phyloP scores from a whole-genome alignment of 2,329 filamentous ascomycete genomes.

The Aureobasidium sp. region DNA sequence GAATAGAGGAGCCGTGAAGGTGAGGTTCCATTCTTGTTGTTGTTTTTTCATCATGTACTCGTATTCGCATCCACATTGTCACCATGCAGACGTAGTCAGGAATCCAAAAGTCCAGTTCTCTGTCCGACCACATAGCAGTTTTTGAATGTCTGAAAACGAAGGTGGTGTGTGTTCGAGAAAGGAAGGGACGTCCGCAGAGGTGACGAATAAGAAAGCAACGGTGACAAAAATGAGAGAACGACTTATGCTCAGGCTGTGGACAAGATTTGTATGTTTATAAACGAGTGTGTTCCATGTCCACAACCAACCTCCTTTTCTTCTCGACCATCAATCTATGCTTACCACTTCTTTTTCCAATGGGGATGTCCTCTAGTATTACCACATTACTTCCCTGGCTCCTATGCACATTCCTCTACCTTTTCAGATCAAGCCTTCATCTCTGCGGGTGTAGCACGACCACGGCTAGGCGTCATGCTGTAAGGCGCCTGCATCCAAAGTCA shows the following conservation, averaged over 20 bases:
- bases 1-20: neutral
- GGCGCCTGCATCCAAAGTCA: slow-evolving; percentile 31
- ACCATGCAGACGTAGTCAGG: neutral
- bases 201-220: neutral
- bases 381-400: neutral
- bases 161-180: neutral
- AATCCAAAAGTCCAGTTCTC: neutral
- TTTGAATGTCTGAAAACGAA: neutral
- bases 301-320: neutral
- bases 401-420: neutral
- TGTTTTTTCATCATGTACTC: neutral
- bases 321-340: neutral
- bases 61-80: neutral
- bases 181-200: neutral
- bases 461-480: slow-evolving; percentile 42
- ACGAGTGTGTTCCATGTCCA: neutral
- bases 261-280: neutral
- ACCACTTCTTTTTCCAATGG: neutral
- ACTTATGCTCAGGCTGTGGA: too few relatives aligned
- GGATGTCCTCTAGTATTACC: neutral
- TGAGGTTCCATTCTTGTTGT: neutral
- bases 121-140: neutral
- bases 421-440: neutral
- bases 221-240: too few relatives aligned
- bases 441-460: slow-evolving; percentile 29